Percentiles rank a stretch among this genome's conserved stretches.
Conservation (phyloP, 1,284 basidiomycete species). For the Tilletia walkeri region DNA sequence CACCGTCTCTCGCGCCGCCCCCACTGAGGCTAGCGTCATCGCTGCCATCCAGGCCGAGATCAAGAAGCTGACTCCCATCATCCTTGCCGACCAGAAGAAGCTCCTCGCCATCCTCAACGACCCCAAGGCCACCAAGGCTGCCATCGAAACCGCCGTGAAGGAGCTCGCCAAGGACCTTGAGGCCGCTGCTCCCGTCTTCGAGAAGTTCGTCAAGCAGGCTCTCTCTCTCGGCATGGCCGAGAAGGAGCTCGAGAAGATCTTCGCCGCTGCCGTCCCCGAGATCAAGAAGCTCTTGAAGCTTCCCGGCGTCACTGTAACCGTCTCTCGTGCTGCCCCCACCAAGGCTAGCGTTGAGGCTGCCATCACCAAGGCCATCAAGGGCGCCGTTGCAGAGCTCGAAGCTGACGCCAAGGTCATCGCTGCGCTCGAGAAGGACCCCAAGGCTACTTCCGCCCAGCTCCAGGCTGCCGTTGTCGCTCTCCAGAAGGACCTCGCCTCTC, state of each 20-base stretch:
- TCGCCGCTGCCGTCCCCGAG: not conserved
- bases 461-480: not conserved
- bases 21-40: not conserved
- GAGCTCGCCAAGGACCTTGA: not conserved
- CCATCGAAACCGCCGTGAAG: not conserved
- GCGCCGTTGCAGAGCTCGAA: not conserved
- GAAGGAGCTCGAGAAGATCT: not conserved
- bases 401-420: not conserved
- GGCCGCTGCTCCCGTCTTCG: not conserved
- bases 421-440: not conserved
- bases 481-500: not conserved
- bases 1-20: not conserved
- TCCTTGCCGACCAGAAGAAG: not conserved
- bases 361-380: not conserved
- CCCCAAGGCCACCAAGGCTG: constrained; percentile 5
- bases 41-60: not conserved
- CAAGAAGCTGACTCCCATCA: constrained; percentile 16
- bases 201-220: constrained; percentile 1
- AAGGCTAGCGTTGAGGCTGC: not conserved
- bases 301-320: not conserved
- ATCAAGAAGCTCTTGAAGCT: constrained; percentile 10
- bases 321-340: not conserved
- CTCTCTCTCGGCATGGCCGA: not conserved
- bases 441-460: not conserved
- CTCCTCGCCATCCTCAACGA: not conserved